A percentile compares a stretch with the other conserved stretches of the same genome.
These are phyloP conservation scores for Drechslerella dactyloides DNA, from an alignment of 2,329 filamentous ascomycete species.

Conservation along the genomic window DNA sequence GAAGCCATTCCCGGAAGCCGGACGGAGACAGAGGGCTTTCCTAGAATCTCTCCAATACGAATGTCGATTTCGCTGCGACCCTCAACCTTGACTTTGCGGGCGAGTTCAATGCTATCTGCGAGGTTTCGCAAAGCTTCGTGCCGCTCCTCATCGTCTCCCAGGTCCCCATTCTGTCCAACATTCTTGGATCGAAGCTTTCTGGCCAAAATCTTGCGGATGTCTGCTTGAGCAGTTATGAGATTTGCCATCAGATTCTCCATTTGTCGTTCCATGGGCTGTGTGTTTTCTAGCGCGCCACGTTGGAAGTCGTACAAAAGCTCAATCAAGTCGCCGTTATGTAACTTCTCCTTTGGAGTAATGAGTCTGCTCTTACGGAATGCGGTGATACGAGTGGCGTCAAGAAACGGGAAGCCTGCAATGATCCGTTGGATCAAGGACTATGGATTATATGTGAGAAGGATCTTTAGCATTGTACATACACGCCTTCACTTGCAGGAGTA, in stretches of 20 bases:
- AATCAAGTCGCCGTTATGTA: slow-evolving; percentile 13
- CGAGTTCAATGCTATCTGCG: neutral
- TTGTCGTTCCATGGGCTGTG: neutral
- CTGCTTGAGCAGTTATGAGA: neutral
- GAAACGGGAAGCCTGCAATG: neutral
- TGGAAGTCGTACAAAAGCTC: slow-evolving; percentile 9
- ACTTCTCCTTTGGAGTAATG: slow-evolving; percentile 3
- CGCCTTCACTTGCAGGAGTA: neutral
- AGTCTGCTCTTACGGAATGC: neutral
- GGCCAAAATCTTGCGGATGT: too few species aligned
- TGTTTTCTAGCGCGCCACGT: neutral
- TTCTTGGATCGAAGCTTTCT: too few species aligned
- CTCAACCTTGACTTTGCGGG: neutral
- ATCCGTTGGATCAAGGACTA: slow-evolving; percentile 12
- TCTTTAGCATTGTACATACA: too few species aligned
- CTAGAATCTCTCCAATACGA: neutral
- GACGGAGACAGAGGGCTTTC: slow-evolving; percentile 5
- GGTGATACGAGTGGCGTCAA: slow-evolving; percentile 6
- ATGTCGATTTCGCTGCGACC: neutral
- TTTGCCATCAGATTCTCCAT: neutral
- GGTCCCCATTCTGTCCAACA: too few species aligned
- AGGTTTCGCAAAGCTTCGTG: too few species aligned
- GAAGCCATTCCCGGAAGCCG: slow-evolving; percentile 3
- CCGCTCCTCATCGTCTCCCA: too few species aligned
- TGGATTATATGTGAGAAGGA: neutral